Conservation (phyloP, 768 basidiomycete genomes). For the Guyanaporus albipodus region DNA sequence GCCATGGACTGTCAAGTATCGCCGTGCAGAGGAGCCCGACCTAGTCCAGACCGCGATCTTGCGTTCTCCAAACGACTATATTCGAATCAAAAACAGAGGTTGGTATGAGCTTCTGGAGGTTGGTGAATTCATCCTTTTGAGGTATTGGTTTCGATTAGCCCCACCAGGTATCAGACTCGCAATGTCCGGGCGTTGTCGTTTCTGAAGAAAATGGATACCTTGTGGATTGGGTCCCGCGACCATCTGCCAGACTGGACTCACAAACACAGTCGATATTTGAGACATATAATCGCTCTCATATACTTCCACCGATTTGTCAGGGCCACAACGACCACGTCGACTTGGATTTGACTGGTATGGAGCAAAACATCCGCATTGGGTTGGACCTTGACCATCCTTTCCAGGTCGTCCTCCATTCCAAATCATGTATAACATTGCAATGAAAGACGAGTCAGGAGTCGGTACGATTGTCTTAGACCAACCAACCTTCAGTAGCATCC, state of each 20-base stretch:
- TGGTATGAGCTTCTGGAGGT: constrained; percentile 72
- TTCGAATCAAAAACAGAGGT: constrained; percentile 73
- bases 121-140: constrained; percentile 16
- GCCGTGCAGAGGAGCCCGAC: constrained; percentile 43
- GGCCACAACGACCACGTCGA: constrained; percentile 79
- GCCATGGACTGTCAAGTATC: constrained; percentile 89
- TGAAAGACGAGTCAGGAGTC: constrained; percentile 62
- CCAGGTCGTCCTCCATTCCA: constrained; percentile 90
- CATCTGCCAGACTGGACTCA: constrained; percentile 63
- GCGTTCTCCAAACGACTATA: constrained; percentile 63
- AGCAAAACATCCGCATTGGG: background rate
- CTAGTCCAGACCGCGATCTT: constrained; percentile 40
- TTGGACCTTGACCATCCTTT: background rate
- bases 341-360: constrained; percentile 70
- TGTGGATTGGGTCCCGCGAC: constrained; percentile 79
- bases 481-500: constrained; percentile 81
- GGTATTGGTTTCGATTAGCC: background rate
- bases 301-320: constrained; percentile 77
- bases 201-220: constrained; percentile 56
- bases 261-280: constrained; percentile 55
- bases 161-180: constrained; percentile 69
- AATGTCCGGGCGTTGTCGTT: constrained; percentile 76
- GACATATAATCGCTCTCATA: constrained; percentile 65
- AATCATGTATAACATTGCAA: constrained; percentile 83
- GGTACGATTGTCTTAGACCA: constrained; percentile 71